Evolutionary conservation across 306 rosid genomes (phyloP).

Genomic region (Biancaea sappan): DNA sequence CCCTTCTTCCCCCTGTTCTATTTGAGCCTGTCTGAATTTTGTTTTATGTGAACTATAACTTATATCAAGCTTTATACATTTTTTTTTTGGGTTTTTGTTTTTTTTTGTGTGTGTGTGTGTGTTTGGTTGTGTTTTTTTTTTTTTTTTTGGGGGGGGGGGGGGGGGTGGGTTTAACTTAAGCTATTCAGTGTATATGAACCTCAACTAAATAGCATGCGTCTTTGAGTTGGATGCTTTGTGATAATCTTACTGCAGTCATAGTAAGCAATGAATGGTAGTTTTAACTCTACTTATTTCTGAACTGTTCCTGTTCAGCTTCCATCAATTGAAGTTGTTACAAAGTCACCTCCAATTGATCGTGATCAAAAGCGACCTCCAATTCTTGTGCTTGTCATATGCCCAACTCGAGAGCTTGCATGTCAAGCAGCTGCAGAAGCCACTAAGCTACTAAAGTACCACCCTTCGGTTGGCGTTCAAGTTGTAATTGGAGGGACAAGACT

Average conservation of each 20-base stretch:
- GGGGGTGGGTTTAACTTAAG: neutral
- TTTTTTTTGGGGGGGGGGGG: too few relatives aligned
- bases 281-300: conserved; percentile 29
- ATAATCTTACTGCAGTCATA: conserved; percentile 10
- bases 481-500: conserved; percentile 97
- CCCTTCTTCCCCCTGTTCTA: neutral
- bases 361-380: conserved; percentile 83
- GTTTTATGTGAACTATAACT: neutral
- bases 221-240: conserved; percentile 16
- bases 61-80: neutral
- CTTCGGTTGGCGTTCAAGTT: conserved; percentile 88
- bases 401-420: conserved; percentile 93
- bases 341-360: conserved; percentile 58
- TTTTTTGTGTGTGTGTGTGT: neutral
- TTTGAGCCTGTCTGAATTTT: neutral
- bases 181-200: neutral
- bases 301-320: conserved; percentile 78
- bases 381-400: conserved; percentile 87
- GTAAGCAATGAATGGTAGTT: conserved; percentile 25
- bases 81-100: too few relatives aligned
- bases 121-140: too few relatives aligned
- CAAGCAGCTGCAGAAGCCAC: conserved; percentile 92
- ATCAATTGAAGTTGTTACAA: conserved; percentile 80
- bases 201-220: neutral
- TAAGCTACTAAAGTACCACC: conserved; percentile 80